Evolutionary conservation across 768 basidiomycete genomes (phyloP).

Genomic region (Tylopilus intermedius): DNA sequence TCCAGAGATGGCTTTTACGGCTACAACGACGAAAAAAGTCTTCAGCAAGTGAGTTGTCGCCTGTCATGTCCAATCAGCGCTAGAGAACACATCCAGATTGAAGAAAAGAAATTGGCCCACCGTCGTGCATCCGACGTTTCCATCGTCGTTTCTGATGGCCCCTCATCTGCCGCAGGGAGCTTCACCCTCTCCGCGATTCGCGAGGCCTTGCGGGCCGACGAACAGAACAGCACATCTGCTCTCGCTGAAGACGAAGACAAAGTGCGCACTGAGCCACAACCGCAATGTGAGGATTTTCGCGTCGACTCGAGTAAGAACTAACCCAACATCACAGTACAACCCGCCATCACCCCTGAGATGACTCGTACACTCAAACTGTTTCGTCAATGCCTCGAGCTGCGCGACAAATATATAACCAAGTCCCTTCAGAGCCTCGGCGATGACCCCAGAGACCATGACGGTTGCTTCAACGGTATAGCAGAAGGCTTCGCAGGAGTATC

Average conservation of each 20-base stretch:
- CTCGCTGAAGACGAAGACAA: slow-evolving; percentile 37
- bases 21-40: slow-evolving; percentile 72
- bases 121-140: slow-evolving; percentile 55
- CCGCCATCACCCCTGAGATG: slow-evolving; percentile 39
- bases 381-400: slow-evolving; percentile 79
- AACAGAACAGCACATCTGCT: slow-evolving; percentile 16
- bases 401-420: slow-evolving; percentile 90
- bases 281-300: slow-evolving; percentile 25
- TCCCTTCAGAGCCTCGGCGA: slow-evolving; percentile 92
- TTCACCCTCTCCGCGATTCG: slow-evolving; percentile 37
- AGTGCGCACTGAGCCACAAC: slow-evolving; percentile 27
- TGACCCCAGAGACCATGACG: slow-evolving; percentile 90
- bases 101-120: slow-evolving; percentile 68
- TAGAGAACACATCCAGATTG: slow-evolving; percentile 46
- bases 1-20: slow-evolving; percentile 73
- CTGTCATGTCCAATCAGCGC: background rate
- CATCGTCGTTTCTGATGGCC: slow-evolving; percentile 16
- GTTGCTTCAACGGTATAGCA: slow-evolving; percentile 63
- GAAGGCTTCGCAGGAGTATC: slow-evolving; percentile 58
- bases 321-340: slow-evolving; percentile 16
- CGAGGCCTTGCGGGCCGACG: slow-evolving; percentile 23
- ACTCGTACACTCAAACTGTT: slow-evolving; percentile 63
- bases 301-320: background rate
- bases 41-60: slow-evolving; percentile 56
- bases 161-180: slow-evolving; percentile 34